These are phyloP conservation scores for Nemania diffusa DNA, from an alignment of 2,329 filamentous ascomycete genomes.

Conservation along the genomic window DNA sequence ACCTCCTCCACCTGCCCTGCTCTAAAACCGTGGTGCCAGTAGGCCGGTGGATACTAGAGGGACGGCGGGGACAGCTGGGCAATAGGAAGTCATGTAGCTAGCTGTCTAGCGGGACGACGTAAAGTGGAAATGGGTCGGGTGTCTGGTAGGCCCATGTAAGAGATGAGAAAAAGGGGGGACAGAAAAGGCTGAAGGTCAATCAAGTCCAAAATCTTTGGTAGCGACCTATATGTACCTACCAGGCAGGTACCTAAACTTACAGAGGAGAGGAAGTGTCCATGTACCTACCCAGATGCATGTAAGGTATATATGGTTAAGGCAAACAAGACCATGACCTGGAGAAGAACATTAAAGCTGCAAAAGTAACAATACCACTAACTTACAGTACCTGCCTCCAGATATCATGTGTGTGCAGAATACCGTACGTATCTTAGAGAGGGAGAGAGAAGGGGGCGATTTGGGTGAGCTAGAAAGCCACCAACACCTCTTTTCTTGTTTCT, in stretches of 20 bases:
- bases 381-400: too few species aligned
- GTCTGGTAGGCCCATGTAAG: neutral
- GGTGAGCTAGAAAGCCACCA: too few species aligned
- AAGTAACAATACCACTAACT: too few species aligned
- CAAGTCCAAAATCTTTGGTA: neutral
- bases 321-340: too few species aligned
- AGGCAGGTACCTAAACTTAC: neutral
- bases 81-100: neutral
- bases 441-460: too few species aligned
- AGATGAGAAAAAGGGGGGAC: conserved; percentile 2
- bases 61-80: conserved; percentile 3
- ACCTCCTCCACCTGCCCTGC: conserved; percentile 14
- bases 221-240: neutral
- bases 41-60: neutral
- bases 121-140: conserved; percentile 6
- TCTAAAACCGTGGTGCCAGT: conserved; percentile 12
- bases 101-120: neutral
- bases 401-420: too few species aligned
- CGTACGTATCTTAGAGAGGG: too few species aligned
- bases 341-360: too few species aligned
- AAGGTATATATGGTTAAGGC: too few species aligned
- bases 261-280: neutral
- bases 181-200: conserved; percentile 17
- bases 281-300: too few species aligned
- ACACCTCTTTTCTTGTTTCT: neutral